Evolutionary conservation across 2,329 filamentous ascomycete genomes (phyloP).

Genomic region (Colletotrichum viniferum): DNA sequence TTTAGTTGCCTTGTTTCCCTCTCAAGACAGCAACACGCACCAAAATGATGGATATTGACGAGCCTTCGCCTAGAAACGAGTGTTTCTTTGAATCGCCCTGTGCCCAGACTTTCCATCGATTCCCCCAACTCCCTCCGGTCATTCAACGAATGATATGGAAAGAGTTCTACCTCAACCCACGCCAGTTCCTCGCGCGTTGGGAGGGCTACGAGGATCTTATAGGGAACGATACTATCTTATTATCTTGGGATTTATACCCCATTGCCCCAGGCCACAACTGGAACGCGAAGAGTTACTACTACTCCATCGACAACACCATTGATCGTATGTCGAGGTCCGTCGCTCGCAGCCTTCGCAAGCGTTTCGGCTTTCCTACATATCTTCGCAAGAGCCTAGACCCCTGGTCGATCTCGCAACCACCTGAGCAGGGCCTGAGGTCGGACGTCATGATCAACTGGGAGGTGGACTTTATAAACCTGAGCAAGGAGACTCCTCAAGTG

Average conservation of each 20-base stretch:
- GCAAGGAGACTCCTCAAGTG: background rate
- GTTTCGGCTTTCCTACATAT: background rate
- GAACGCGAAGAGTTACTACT: background rate
- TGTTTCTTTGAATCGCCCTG: background rate
- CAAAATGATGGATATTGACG: background rate
- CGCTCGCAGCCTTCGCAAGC: background rate
- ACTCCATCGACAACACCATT: background rate
- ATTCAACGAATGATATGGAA: background rate
- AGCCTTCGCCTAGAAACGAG: background rate
- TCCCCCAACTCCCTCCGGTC: background rate
- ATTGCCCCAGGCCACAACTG: background rate
- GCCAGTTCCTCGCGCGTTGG: background rate
- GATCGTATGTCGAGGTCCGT: background rate
- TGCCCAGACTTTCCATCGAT: background rate
- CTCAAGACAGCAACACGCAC: background rate
- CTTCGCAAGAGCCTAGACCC: background rate
- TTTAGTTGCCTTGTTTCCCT: background rate
- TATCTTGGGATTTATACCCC: background rate
- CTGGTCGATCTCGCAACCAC: background rate
- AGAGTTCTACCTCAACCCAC: background rate
- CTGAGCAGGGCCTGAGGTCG: background rate
- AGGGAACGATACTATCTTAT: background rate
- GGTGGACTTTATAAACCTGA: background rate
- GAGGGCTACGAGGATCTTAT: background rate
- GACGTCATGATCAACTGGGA: background rate